These are phyloP conservation scores for Candida ipomoeae DNA, from an alignment of 805 yeast species.

Conservation along the genomic window DNA sequence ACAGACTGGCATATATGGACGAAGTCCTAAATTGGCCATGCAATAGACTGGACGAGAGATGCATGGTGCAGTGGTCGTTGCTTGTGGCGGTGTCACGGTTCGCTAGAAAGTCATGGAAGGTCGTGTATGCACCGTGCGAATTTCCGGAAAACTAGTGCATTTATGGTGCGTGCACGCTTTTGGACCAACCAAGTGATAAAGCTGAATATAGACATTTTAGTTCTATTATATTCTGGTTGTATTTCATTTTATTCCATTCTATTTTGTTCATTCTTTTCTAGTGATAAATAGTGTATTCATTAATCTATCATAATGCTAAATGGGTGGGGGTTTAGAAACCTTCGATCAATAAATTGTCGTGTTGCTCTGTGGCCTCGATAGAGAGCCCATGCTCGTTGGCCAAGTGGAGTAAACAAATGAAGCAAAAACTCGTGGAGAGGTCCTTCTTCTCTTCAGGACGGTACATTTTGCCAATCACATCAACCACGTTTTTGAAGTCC, in stretches of 20 bases:
- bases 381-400: slow-evolving; percentile 80
- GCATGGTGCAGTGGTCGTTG: not conserved
- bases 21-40: not conserved
- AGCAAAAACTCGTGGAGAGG: slow-evolving; percentile 79
- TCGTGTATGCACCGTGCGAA: slow-evolving; percentile 11
- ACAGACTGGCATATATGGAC: not conserved
- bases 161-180: not conserved
- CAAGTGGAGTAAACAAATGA: slow-evolving; percentile 75
- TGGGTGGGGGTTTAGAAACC: slow-evolving; percentile 9
- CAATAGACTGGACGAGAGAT: not conserved
- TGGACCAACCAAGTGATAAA: too few species aligned
- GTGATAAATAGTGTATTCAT: too few species aligned
- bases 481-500: slow-evolving; percentile 44
- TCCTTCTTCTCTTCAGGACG: slow-evolving; percentile 55
- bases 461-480: slow-evolving; percentile 49
- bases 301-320: not conserved
- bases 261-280: too few species aligned
- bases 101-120: slow-evolving; percentile 10
- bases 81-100: slow-evolving; percentile 1
- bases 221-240: too few species aligned
- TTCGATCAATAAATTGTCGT: slow-evolving; percentile 34
- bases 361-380: slow-evolving; percentile 45
- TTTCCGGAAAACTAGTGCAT: not conserved
- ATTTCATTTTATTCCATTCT: too few species aligned
- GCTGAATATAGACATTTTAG: too few species aligned